Base-by-base conservation (phyloP, 2,329 filamentous ascomycete species). In the Beauveria medogensis region DNA sequence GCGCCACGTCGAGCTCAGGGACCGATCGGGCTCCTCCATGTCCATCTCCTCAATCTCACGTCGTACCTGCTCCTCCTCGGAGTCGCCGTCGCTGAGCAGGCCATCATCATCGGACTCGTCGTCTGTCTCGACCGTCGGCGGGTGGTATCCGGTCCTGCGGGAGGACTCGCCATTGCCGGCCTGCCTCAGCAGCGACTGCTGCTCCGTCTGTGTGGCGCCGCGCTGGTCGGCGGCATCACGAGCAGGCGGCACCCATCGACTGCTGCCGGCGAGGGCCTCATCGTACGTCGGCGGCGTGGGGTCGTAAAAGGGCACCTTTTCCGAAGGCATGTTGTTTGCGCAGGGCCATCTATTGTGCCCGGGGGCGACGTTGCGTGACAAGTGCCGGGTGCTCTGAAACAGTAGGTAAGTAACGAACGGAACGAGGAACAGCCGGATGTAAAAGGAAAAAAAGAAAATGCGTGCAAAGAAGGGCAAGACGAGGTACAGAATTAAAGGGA, bases 21-120 rank as follows among this genome's bases (percentile, higher is more conserved):
- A 67, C 62, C 73, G 70, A 54, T 76, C 72, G 30, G 85, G 84
- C 66, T 95, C 91, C 68, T 91, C 83, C 47, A 95, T 84, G 67
- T 95, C 91, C 82, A 96, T 86, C 81, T 97, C 89, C 70, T 95
- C 85, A 77, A 97, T 88, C 74, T 94, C 90, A 66, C 88, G 83
- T 64, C 90, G 86, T 67, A 94, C 81, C 64, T 86, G 84, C 37
- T 83, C 84, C 43, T 84, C 84, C 65, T 89, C 82, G 37, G 73
- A 71, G 24, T 73, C 76, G 30, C 79, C 76, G 75, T 73, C 77
- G 77, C 81, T 73, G 74, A 83, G 77, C 28, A 79, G 70, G 65
- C 79, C 79, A 62, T 80, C 81, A 3, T 55, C 53, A 24, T 55
- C 53, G n/a, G 53, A 55, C 64, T 92, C 88, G 63, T 86, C 88